Percentiles rank a stretch among this genome's conserved stretches.
Evolutionary conservation across 1,284 basidiomycete genomes (phyloP).

Genomic region (Amylostereum areolatum): DNA sequence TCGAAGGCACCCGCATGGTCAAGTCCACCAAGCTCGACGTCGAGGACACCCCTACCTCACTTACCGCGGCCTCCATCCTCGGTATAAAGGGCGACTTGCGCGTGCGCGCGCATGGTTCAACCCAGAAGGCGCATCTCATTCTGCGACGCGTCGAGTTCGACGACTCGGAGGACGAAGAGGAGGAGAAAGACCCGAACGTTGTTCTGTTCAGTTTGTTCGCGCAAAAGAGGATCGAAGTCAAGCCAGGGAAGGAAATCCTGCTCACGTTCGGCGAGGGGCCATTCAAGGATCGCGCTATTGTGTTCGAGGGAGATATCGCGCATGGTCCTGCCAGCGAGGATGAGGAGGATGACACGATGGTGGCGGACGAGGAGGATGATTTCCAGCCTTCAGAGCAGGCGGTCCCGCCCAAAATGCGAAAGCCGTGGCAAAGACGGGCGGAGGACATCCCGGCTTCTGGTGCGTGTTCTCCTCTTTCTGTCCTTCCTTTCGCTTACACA

Average conservation of each 20-base stretch:
- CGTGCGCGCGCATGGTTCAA: slow-evolving; percentile 50
- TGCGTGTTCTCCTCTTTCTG: slow-evolving; percentile 22
- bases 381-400: slow-evolving; percentile 8
- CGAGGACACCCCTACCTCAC: slow-evolving; percentile 11
- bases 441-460: slow-evolving; percentile 32
- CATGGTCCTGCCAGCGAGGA: slow-evolving; percentile 29
- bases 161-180: slow-evolving; percentile 37
- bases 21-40: slow-evolving; percentile 8
- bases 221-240: slow-evolving; percentile 58
- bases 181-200: slow-evolving; percentile 22
- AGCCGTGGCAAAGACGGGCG: slow-evolving; percentile 42
- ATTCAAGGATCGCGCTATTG: slow-evolving; percentile 47
- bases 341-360: slow-evolving; percentile 28
- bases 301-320: slow-evolving; percentile 46
- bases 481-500: background rate
- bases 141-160: slow-evolving; percentile 47
- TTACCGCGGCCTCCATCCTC: slow-evolving; percentile 40
- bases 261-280: slow-evolving; percentile 48
- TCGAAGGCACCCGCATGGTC: slow-evolving; percentile 8
- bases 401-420: slow-evolving; percentile 54
- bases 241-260: slow-evolving; percentile 60
- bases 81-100: slow-evolving; percentile 49
- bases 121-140: slow-evolving; percentile 53
- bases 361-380: slow-evolving; percentile 17
- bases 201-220: slow-evolving; percentile 58